These are phyloP conservation scores for Dryas integrifolia DNA, from an alignment of 331 rosid species.

Conservation along the genomic window DNA sequence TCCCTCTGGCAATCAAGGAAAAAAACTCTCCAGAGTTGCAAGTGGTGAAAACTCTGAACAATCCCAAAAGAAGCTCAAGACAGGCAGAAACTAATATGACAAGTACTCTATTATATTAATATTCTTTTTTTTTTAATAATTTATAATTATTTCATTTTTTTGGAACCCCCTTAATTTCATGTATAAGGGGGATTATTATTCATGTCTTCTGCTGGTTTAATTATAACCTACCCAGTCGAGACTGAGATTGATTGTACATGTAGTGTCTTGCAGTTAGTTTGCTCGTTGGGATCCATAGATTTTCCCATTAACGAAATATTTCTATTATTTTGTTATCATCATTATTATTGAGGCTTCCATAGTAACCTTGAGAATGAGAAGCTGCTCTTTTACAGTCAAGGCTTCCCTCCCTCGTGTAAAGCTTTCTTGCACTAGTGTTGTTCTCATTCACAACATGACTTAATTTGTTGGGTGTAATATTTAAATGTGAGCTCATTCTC, in stretches of 20 bases:
- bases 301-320: slow-evolving; percentile 44
- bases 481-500: too few species aligned
- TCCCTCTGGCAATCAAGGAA: slow-evolving; percentile 43
- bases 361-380: slow-evolving; percentile 52
- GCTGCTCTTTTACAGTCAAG: slow-evolving; percentile 43
- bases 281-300: slow-evolving; percentile 46
- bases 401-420: slow-evolving; percentile 48
- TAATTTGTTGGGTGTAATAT: neutral
- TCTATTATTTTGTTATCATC: slow-evolving; percentile 33
- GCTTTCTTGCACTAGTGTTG: slow-evolving; percentile 19
- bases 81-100: slow-evolving; percentile 54
- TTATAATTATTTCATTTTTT: slow-evolving; percentile 61
- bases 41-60: slow-evolving; percentile 52
- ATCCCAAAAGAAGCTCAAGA: slow-evolving; percentile 63
- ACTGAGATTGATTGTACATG: slow-evolving; percentile 55
- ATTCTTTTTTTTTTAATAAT: slow-evolving; percentile 28
- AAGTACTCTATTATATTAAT: slow-evolving; percentile 3
- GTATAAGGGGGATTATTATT: slow-evolving; percentile 27
- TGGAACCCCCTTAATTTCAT: slow-evolving; percentile 26
- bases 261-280: slow-evolving; percentile 37
- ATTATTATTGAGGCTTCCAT: slow-evolving; percentile 47
- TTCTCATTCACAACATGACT: slow-evolving; percentile 1
- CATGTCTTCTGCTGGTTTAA: slow-evolving; percentile 39
- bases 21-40: slow-evolving; percentile 44
- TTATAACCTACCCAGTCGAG: slow-evolving; percentile 31